Percentiles rank a stretch among this genome's conserved stretches.
These are phyloP conservation scores for Agrocybe chaxingu DNA, from an alignment of 768 basidiomycete species.

Conservation along the genomic window DNA sequence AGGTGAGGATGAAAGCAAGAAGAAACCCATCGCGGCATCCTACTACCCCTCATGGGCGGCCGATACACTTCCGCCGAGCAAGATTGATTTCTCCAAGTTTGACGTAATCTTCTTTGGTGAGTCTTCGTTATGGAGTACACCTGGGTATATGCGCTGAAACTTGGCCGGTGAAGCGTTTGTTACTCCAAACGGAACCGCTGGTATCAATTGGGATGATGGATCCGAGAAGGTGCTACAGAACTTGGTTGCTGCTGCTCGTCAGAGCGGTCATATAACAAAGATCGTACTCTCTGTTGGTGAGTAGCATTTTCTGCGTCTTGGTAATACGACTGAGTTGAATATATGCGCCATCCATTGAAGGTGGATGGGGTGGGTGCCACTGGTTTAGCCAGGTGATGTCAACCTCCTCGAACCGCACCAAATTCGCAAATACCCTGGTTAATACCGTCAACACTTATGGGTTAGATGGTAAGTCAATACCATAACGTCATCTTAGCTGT, in stretches of 20 bases:
- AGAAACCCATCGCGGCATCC: conserved; percentile 34
- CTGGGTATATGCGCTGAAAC: neutral
- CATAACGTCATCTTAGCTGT: conserved; percentile 16
- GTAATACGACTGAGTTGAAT: neutral
- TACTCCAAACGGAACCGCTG: conserved; percentile 51
- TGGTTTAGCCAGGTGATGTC: conserved; percentile 59
- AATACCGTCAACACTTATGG: conserved; percentile 51
- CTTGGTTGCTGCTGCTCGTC: conserved; percentile 53
- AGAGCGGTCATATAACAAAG: conserved; percentile 51
- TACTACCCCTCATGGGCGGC: conserved; percentile 54
- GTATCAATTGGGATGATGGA: conserved; percentile 48
- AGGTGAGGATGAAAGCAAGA: conserved; percentile 6
- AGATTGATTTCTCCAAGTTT: conserved; percentile 58
- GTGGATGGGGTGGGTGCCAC: conserved; percentile 64
- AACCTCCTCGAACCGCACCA: conserved; percentile 40
- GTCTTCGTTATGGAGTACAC: neutral
- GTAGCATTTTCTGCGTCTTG: conserved; percentile 17
- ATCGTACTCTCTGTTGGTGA: conserved; percentile 65
- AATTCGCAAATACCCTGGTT: conserved; percentile 53
- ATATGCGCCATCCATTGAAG: conserved; percentile 13
- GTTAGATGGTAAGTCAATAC: conserved; percentile 56
- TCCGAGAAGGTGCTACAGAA: conserved; percentile 47
- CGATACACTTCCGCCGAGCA: conserved; percentile 45
- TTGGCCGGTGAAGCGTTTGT: conserved; percentile 51
- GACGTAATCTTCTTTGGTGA: conserved; percentile 64